phyloP scores from a whole-genome alignment of 2,329 filamentous ascomycete species.

The Colletotrichum graminicola region DNA sequence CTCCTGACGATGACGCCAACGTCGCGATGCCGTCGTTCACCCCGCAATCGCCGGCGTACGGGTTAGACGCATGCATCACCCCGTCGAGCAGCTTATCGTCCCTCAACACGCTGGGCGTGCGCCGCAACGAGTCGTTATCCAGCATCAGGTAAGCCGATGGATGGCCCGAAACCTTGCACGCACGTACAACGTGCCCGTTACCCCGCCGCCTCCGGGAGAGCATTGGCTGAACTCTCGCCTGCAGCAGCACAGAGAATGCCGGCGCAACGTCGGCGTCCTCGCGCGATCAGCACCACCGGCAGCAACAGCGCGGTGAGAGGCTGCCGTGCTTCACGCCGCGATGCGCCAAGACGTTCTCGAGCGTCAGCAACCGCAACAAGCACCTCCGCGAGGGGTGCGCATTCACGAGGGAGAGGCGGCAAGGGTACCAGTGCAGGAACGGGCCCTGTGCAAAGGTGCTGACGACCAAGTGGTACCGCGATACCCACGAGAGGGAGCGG shows the following conservation, averaged over 20 bases:
- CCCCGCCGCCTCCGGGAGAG: neutral
- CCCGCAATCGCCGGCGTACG: neutral
- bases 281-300: slow-evolving; percentile 17
- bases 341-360: slow-evolving; percentile 49
- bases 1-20: neutral
- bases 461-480: slow-evolving; percentile 49
- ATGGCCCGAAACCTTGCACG: no score
- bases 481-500: slow-evolving; percentile 47
- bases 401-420: slow-evolving; percentile 42
- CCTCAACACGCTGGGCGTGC: slow-evolving; percentile 20
- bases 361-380: slow-evolving; percentile 50
- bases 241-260: slow-evolving; percentile 20
- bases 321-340: slow-evolving; percentile 41
- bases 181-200: no score
- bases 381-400: slow-evolving; percentile 49
- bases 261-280: neutral
- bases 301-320: slow-evolving; percentile 11
- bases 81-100: slow-evolving; percentile 35
- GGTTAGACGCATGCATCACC: slow-evolving; percentile 13
- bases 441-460: slow-evolving; percentile 45
- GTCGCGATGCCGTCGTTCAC: neutral
- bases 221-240: neutral
- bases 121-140: slow-evolving; percentile 25
- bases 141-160: slow-evolving; percentile 25
- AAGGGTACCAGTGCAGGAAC: slow-evolving; percentile 46